Conservation (phyloP, 163 green algal species). For the Scenedesmus sp. region DNA sequence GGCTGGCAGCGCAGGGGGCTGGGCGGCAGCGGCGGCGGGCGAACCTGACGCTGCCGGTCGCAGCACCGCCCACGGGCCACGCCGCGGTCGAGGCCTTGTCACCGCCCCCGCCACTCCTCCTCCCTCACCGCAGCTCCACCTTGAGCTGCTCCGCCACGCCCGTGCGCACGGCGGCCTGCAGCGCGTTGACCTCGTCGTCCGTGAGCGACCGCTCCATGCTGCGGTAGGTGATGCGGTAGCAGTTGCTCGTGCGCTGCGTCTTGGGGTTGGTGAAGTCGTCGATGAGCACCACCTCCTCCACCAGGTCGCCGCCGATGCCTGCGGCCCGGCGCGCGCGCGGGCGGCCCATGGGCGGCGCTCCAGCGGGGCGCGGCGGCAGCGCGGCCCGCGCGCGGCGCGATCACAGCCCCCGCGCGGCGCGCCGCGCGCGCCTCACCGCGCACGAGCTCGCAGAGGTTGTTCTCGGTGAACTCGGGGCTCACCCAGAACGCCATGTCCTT, state of each 20-base stretch:
- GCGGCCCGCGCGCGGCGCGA: too few species aligned
- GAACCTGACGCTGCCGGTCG: too few species aligned
- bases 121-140: constrained; percentile 71
- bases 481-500: constrained; percentile 99
- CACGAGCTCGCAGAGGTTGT: constrained; percentile 98
- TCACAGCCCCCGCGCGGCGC: too few species aligned
- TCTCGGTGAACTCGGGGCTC: constrained; percentile 93
- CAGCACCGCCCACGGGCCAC: too few species aligned
- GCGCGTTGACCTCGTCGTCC: constrained; percentile 98
- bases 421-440: constrained; percentile 32
- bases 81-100: too few species aligned
- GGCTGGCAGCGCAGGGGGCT: too few species aligned
- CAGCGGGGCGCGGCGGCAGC: too few species aligned
- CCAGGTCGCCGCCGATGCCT: constrained; percentile 91
- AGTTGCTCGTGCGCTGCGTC: constrained; percentile 89
- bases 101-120: too few species aligned
- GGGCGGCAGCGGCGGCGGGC: too few species aligned
- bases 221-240: constrained; percentile 97
- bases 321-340: neutral
- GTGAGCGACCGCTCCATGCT: constrained; percentile 96
- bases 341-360: neutral
- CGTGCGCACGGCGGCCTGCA: constrained; percentile 82
- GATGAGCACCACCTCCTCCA: constrained; percentile 96
- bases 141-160: constrained; percentile 61
- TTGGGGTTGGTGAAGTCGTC: constrained; percentile 98